These are phyloP conservation scores for Neoboletus brunneissimus DNA, from an alignment of 768 basidiomycete genomes.

Conservation along the genomic window DNA sequence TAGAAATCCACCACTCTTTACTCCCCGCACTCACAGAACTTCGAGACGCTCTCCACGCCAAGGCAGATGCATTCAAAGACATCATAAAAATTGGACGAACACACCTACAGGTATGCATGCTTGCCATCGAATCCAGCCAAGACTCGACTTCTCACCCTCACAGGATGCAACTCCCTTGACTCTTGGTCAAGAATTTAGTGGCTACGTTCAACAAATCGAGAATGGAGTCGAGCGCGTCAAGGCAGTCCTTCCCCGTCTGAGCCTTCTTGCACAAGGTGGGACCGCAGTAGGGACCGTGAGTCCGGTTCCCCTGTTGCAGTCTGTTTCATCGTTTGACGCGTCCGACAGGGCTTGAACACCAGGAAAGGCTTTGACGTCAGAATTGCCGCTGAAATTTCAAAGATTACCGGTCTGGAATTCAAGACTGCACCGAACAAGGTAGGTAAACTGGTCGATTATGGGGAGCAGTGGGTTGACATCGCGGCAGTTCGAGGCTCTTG, in stretches of 20 bases:
- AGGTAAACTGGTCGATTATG: conserved; percentile 10
- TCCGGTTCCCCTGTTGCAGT: not conserved
- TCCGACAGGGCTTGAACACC: conserved; percentile 86
- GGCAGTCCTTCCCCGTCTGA: conserved; percentile 79
- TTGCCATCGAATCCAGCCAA: not conserved
- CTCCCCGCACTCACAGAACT: conserved; percentile 85
- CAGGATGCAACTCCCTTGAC: conserved; percentile 97
- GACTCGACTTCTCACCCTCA: conserved; percentile 1
- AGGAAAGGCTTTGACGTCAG: conserved; percentile 95
- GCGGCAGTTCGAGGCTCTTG: conserved; percentile 90
- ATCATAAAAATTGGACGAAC: conserved; percentile 99
- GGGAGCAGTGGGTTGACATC: conserved; percentile 5
- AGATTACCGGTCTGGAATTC: conserved; percentile 87
- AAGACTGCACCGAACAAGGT: conserved; percentile 98
- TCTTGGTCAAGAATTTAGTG: conserved; percentile 97
- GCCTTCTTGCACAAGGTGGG: conserved; percentile 92
- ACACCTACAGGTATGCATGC: conserved; percentile 68
- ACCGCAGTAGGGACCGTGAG: conserved; percentile 97
- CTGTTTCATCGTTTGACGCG: conserved; percentile 7
- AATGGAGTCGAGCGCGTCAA: conserved; percentile 88
- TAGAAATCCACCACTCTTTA: conserved; percentile 74
- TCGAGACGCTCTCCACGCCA: conserved; percentile 78
- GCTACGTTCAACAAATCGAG: conserved; percentile 92
- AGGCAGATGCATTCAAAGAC: conserved; percentile 77
- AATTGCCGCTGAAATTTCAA: conserved; percentile 87